Percentiles rank a stretch among this genome's conserved stretches.
phyloP scores from a whole-genome alignment of 1,284 basidiomycete genomes.

The Hymenochaete sp. region DNA sequence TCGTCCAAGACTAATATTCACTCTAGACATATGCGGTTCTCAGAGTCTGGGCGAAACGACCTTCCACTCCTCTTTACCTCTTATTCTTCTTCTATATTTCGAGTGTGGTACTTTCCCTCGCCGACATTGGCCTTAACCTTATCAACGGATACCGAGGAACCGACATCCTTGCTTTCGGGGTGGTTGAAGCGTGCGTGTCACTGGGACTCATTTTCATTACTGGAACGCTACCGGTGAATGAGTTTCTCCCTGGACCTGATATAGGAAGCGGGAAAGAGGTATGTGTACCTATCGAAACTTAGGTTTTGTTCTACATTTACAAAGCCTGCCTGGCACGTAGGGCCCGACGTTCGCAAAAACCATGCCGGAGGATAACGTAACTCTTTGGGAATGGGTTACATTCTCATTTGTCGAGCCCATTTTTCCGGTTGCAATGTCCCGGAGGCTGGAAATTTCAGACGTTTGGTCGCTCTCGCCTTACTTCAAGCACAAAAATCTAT shows the following conservation, averaged over 20 bases:
- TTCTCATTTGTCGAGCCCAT: slow-evolving; percentile 72
- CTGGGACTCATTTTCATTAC: slow-evolving; percentile 29
- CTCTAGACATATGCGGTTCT: slow-evolving; percentile 37
- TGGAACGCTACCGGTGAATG: slow-evolving; percentile 44
- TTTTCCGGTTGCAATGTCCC: slow-evolving; percentile 44
- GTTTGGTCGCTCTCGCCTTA: slow-evolving; percentile 67
- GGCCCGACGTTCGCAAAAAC: slow-evolving; percentile 41
- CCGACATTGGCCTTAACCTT: slow-evolving; percentile 28
- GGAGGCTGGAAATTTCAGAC: slow-evolving; percentile 60
- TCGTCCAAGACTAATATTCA: background rate
- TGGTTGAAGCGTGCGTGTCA: no score
- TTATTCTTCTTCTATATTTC: slow-evolving; percentile 37
- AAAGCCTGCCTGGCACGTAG: slow-evolving; percentile 25
- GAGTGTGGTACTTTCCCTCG: slow-evolving; percentile 28
- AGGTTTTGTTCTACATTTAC: background rate
- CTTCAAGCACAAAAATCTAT: slow-evolving; percentile 63
- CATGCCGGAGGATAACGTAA: slow-evolving; percentile 65
- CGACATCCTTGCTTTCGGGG: no score
- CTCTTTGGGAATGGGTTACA: slow-evolving; percentile 69
- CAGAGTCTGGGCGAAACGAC: slow-evolving; percentile 33
- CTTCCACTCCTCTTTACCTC: slow-evolving; percentile 44
- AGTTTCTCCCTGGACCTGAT: slow-evolving; percentile 34
- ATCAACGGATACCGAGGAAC: no score
- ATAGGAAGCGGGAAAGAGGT: slow-evolving; percentile 42
- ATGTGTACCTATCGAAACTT: slow-evolving; percentile 18